A percentile compares a stretch with the other conserved stretches of the same genome.
Conservation (phyloP, 208 protist genomes). For the Perkinsela sp. region DNA sequence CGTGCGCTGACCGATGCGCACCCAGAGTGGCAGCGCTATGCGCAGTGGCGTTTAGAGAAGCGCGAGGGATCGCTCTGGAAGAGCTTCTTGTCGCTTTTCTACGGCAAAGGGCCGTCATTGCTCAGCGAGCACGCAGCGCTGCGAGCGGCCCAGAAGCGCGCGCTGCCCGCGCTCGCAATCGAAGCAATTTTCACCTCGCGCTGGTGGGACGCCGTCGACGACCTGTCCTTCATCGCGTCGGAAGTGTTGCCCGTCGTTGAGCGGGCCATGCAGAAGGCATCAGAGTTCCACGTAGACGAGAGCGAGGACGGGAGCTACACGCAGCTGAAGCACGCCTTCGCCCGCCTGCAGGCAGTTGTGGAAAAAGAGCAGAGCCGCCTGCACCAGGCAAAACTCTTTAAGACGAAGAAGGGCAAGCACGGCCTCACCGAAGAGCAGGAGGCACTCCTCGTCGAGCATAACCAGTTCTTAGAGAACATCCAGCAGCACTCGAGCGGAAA, state of each 20-base stretch:
- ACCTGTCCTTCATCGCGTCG: background rate
- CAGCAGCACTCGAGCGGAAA: background rate
- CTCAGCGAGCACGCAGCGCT: background rate
- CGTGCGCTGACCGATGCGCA: background rate
- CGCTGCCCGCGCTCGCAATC: background rate
- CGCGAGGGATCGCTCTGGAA: no score
- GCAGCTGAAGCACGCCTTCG: background rate
- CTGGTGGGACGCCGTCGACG: background rate
- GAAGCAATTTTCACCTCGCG: background rate
- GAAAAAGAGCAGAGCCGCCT: background rate
- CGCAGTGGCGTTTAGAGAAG: no score
- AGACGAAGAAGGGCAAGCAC: background rate
- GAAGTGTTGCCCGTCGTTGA: background rate
- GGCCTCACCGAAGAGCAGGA: background rate
- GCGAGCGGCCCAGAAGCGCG: background rate
- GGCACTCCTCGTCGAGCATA: background rate
- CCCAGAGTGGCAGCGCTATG: background rate
- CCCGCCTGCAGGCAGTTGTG: background rate
- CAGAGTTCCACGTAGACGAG: background rate
- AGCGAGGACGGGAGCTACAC: background rate
- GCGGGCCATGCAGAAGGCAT: background rate
- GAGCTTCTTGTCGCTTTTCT: no score
- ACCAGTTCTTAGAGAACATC: background rate
- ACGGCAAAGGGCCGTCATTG: background rate
- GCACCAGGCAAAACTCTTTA: background rate